A percentile compares a stretch with the other conserved stretches of the same genome.
Conservation (phyloP, 2,329 filamentous ascomycete genomes). For the Trichoderma semiorbis region DNA sequence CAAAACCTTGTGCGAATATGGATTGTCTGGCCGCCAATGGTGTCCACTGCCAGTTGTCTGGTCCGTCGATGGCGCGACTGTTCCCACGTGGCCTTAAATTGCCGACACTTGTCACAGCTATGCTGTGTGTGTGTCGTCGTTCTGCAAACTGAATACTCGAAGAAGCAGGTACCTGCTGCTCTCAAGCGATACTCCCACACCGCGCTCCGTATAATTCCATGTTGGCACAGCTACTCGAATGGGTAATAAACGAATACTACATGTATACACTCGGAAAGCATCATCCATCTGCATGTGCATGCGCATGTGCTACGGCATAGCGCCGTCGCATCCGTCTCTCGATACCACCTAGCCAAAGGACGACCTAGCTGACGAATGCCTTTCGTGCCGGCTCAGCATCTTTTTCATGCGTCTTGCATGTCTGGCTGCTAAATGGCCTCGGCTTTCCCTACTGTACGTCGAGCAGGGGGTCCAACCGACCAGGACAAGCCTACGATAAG, state of each 20-base stretch:
- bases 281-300: neutral
- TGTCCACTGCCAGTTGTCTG: neutral
- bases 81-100: constrained; percentile 9
- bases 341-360: neutral
- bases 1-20: neutral
- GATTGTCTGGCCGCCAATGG: neutral
- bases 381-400: neutral
- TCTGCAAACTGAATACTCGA: neutral
- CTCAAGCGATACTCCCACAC: neutral
- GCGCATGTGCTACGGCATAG: neutral
- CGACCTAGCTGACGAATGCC: neutral
- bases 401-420: neutral
- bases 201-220: neutral
- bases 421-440: neutral
- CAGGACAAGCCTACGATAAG: neutral
- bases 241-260: neutral
- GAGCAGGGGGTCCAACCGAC: neutral
- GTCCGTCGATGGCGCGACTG: constrained; percentile 2
- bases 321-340: neutral
- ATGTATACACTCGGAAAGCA: neutral
- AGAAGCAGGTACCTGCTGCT: neutral
- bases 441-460: neutral
- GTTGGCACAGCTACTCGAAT: neutral
- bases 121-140: neutral
- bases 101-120: neutral